Evolutionary conservation across 441 rosid genomes (phyloP).

Genomic region (Breynia disticha): DNA sequence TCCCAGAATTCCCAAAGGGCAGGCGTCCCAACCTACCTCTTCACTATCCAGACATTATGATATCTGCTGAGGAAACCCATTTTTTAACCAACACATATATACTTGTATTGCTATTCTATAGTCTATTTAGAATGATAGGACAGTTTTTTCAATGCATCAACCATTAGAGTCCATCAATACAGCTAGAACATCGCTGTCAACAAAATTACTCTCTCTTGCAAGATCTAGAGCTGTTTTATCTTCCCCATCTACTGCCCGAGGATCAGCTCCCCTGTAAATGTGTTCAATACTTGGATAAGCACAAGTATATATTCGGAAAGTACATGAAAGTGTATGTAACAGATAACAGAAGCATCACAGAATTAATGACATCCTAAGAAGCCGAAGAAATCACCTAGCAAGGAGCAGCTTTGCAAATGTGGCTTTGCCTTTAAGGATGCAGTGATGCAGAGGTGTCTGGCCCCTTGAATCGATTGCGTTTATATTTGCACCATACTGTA

Average conservation of each 20-base stretch:
- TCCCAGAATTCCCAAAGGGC: conserved; percentile 25
- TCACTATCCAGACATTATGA: conserved; percentile 15
- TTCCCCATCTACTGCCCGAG: conserved; percentile 46
- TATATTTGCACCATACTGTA: conserved; percentile 90
- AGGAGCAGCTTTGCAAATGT: conserved; percentile 72
- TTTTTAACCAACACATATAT: conserved; percentile 14
- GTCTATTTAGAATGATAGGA: neutral
- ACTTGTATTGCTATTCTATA: conserved; percentile 16
- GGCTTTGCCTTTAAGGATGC: conserved; percentile 56
- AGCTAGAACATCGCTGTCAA: conserved; percentile 55
- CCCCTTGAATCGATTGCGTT: conserved; percentile 71
- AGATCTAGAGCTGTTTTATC: conserved; percentile 65
- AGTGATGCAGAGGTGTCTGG: conserved; percentile 71
- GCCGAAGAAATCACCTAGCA: conserved; percentile 46
- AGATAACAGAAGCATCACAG: neutral
- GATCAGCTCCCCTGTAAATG: conserved; percentile 84
- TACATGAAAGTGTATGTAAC: no score
- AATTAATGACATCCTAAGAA: neutral
- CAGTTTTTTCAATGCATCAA: conserved; percentile 14
- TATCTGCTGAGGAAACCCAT: conserved; percentile 25
- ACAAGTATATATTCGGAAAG: neutral
- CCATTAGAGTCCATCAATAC: conserved; percentile 57
- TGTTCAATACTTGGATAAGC: no score
- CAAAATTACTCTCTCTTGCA: conserved; percentile 50
- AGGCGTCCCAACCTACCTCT: conserved; percentile 34